phyloP scores from a whole-genome alignment of 2,329 filamentous ascomycete genomes.

The Decorospora gaudefroyi region DNA sequence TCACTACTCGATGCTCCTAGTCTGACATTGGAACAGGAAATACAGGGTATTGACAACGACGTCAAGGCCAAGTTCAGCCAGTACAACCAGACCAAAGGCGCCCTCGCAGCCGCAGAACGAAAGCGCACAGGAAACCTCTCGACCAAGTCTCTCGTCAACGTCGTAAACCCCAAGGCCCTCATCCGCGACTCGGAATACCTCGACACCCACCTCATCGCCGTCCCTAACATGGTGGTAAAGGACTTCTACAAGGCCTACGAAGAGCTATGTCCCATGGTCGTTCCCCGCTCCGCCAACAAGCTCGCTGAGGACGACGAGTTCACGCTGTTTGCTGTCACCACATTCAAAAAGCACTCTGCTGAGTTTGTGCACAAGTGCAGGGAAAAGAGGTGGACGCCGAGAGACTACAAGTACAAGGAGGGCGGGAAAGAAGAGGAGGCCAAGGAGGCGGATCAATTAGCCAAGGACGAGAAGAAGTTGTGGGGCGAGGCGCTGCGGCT shows the following conservation, averaged over 20 bases:
- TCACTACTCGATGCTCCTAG: neutral
- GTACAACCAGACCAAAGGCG: slow-evolving; percentile 90
- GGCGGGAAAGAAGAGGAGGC: slow-evolving; percentile 88
- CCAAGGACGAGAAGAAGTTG: slow-evolving; percentile 84
- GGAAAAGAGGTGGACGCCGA: slow-evolving; percentile 91
- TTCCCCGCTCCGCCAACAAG: slow-evolving; percentile 81
- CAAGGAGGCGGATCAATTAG: slow-evolving; percentile 79
- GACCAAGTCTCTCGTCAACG: slow-evolving; percentile 88
- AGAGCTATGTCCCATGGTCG: slow-evolving; percentile 85
- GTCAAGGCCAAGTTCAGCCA: slow-evolving; percentile 93
- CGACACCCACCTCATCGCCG: slow-evolving; percentile 90
- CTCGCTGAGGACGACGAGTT: slow-evolving; percentile 89
- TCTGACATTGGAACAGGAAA: slow-evolving; percentile 63
- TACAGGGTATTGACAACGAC: slow-evolving; percentile 90
- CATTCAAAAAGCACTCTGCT: slow-evolving; percentile 85
- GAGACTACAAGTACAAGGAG: slow-evolving; percentile 91
- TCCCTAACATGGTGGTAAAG: slow-evolving; percentile 78
- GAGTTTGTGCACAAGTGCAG: slow-evolving; percentile 93
- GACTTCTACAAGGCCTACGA: slow-evolving; percentile 92
- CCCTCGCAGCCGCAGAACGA: slow-evolving; percentile 77
- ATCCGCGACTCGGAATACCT: slow-evolving; percentile 94
- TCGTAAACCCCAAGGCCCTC: slow-evolving; percentile 74
- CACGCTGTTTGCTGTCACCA: slow-evolving; percentile 81
- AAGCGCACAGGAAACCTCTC: slow-evolving; percentile 93
- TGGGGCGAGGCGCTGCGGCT: slow-evolving; percentile 90